Percentiles rank a stretch among this genome's conserved stretches.
Evolutionary conservation across 805 yeast genomes (phyloP).

Genomic region (Lachancea thermotolerans): DNA sequence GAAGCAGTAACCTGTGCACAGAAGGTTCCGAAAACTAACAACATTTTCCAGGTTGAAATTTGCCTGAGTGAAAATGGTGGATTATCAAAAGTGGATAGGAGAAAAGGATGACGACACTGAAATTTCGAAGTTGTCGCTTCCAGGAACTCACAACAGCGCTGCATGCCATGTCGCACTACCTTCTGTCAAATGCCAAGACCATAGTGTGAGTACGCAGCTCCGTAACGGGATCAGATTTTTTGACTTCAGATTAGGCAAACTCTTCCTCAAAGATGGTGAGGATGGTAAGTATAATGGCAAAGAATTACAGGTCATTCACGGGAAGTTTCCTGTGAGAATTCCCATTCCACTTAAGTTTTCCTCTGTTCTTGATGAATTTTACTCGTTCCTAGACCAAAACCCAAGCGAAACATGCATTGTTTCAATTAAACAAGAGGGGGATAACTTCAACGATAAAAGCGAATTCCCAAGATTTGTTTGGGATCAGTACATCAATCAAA

Average conservation of each 20-base stretch:
- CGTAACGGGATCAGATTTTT: conserved; percentile 68
- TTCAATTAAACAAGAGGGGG: conserved; percentile 70
- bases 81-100: conserved; percentile 43
- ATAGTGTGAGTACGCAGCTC: conserved; percentile 53
- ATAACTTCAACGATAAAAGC: conserved; percentile 49
- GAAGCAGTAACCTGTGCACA: too few relatives aligned
- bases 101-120: conserved; percentile 44
- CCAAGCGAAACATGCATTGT: conserved; percentile 56
- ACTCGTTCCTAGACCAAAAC: conserved; percentile 46
- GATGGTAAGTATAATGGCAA: conserved; percentile 36
- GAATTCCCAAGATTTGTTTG: conserved; percentile 58
- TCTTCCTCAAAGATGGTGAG: conserved; percentile 45
- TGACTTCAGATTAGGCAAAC: conserved; percentile 59
- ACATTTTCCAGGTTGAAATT: background rate
- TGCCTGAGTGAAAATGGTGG: conserved; percentile 14
- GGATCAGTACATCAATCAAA: conserved; percentile 45
- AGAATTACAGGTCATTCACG: conserved; percentile 57
- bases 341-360: conserved; percentile 48
- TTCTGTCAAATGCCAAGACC: conserved; percentile 71
- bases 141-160: conserved; percentile 83
- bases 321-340: conserved; percentile 65
- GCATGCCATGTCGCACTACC: conserved; percentile 68
- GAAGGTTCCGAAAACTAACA: too few relatives aligned
- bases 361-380: conserved; percentile 51
- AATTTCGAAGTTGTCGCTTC: conserved; percentile 52